These are phyloP conservation scores for Pseudogymnoascus sp. DNA, from an alignment of 2,329 filamentous ascomycete genomes.

Conservation along the genomic window DNA sequence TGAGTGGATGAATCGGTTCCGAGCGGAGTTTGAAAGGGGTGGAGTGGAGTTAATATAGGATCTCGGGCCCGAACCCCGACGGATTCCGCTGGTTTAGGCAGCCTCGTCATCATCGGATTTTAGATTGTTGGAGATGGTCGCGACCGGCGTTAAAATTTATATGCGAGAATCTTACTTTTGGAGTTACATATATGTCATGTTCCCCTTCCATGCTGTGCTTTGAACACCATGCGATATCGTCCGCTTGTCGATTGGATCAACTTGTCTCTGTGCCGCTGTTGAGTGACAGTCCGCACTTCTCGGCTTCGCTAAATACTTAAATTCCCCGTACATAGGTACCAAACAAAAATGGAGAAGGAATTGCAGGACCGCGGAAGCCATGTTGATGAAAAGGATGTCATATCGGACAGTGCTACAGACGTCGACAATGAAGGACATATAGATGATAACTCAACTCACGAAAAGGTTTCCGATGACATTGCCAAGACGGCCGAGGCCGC, in stretches of 20 bases:
- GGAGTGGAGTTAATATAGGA: not conserved
- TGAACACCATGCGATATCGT: not conserved
- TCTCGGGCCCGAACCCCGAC: not conserved
- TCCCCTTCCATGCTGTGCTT: not conserved
- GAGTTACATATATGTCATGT: not conserved
- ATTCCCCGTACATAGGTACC: not conserved
- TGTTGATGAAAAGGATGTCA: not conserved
- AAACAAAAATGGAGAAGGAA: not conserved
- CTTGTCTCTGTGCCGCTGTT: not conserved
- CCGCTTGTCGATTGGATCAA: not conserved
- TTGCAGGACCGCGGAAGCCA: not conserved
- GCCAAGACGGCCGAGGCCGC: constrained; percentile 9
- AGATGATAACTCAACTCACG: not conserved
- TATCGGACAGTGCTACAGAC: not conserved
- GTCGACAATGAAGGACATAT: not conserved
- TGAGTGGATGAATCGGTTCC: not conserved
- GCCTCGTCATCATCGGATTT: not conserved
- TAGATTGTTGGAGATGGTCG: not conserved
- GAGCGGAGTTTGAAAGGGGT: not conserved
- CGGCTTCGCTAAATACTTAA: not conserved
- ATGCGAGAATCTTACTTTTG: not conserved
- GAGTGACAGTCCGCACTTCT: not conserved
- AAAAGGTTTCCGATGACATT: constrained; percentile 4
- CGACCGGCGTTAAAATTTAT: not conserved
- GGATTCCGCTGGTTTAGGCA: not conserved